These are phyloP conservation scores for Amanita polypyramis DNA, from an alignment of 768 basidiomycete genomes.

Conservation along the genomic window DNA sequence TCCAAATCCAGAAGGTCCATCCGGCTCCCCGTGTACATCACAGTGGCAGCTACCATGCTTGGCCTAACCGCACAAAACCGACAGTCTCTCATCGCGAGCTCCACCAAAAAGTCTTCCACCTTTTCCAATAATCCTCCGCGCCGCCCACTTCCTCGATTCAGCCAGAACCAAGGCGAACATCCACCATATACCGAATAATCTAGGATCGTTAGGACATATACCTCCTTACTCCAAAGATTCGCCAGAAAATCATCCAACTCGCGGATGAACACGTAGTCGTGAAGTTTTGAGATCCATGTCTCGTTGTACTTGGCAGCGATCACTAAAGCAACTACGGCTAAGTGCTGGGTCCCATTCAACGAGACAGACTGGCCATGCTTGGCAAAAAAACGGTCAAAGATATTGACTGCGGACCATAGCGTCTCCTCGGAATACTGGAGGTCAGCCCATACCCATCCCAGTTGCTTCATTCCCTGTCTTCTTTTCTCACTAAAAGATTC, in stretches of 20 bases:
- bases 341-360: not conserved
- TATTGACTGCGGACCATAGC: conserved; percentile 1
- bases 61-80: not conserved
- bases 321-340: not conserved
- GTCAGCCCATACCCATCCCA: not conserved
- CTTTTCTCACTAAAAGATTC: not conserved
- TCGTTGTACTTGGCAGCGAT: conserved; percentile 2
- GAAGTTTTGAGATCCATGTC: not conserved
- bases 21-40: not conserved
- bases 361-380: not conserved
- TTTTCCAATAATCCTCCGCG: not conserved
- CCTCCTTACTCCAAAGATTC: not conserved
- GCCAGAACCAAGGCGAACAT: conserved; percentile 7
- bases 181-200: not conserved
- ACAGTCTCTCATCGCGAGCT: not conserved
- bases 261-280: too few relatives aligned
- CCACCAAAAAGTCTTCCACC: conserved; percentile 4
- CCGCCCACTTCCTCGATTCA: not conserved
- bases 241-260: not conserved
- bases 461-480: not conserved
- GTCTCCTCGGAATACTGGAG: not conserved
- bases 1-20: not conserved
- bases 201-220: not conserved
- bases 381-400: conserved; percentile 1
- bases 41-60: not conserved